Conservation (phyloP, 805 yeast genomes). For the Starmerella lactis-condensi region DNA sequence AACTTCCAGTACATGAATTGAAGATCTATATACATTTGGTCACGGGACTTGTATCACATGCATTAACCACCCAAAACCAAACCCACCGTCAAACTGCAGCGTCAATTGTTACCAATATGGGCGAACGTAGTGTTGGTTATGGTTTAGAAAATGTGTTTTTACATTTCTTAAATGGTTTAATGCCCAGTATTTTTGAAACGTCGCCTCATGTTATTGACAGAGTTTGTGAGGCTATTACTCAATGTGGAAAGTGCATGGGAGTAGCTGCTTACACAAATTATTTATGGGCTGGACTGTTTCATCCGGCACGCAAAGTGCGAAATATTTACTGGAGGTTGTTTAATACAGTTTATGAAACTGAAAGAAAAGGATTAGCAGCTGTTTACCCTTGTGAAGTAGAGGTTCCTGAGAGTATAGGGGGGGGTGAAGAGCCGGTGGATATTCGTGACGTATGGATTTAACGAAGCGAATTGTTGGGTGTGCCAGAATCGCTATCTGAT, state of each 20-base stretch:
- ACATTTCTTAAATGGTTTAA: conserved; percentile 58
- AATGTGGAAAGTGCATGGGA: conserved; percentile 55
- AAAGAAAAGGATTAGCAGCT: conserved; percentile 62
- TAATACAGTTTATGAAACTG: conserved; percentile 57
- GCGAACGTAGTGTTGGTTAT: conserved; percentile 55
- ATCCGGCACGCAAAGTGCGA: conserved; percentile 79
- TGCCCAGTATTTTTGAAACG: conserved; percentile 84
- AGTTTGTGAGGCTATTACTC: conserved; percentile 62
- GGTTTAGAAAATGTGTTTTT: conserved; percentile 69
- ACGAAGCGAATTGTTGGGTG: conserved; percentile 18
- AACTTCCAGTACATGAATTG: conserved; percentile 32
- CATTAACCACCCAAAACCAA: conserved; percentile 71
- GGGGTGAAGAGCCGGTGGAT: conserved; percentile 2
- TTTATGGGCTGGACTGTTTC: conserved; percentile 74
- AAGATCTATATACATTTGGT: conserved; percentile 67
- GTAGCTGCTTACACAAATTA: conserved; percentile 58
- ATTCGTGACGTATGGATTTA: conserved; percentile 29
- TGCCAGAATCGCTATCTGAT: conserved; percentile 19
- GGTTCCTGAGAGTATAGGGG: too few relatives aligned
- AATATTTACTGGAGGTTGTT: conserved; percentile 69
- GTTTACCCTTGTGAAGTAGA: conserved; percentile 39
- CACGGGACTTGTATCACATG: conserved; percentile 68
- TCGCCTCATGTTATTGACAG: conserved; percentile 87
- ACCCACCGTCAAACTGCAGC: conserved; percentile 95
- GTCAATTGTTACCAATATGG: conserved; percentile 62